Evolutionary conservation across 192 early-diverging fungal species (phyloP).

Genomic region (Lunasporangiospora selenospora): DNA sequence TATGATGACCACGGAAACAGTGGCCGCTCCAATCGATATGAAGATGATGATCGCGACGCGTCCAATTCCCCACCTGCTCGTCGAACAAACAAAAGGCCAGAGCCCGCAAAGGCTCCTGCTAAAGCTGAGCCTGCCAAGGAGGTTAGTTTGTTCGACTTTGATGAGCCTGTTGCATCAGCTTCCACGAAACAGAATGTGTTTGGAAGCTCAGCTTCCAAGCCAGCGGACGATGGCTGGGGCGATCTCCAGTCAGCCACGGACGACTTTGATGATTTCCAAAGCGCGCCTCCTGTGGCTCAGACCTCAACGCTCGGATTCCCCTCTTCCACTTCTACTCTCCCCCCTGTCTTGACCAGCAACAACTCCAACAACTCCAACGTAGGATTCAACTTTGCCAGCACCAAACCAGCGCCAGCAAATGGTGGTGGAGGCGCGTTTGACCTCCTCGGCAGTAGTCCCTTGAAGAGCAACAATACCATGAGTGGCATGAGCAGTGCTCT

Average conservation of each 20-base stretch:
- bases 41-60: conserved; percentile 35
- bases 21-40: conserved; percentile 47
- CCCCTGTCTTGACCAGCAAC: conserved; percentile 18
- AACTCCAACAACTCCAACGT: conserved; percentile 9
- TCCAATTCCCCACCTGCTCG: conserved; percentile 28
- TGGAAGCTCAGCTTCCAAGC: conserved; percentile 33
- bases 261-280: conserved; percentile 76
- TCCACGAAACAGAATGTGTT: conserved; percentile 20
- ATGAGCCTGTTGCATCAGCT: conserved; percentile 46
- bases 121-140: conserved; percentile 48
- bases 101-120: conserved; percentile 30
- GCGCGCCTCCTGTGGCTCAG: conserved; percentile 48
- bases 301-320: conserved; percentile 25
- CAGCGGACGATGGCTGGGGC: conserved; percentile 27
- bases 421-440: conserved; percentile 12
- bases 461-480: conserved; percentile 17
- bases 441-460: conserved; percentile 30
- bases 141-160: conserved; percentile 77
- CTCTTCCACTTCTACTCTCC: conserved; percentile 27
- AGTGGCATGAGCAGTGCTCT: no score
- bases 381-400: conserved; percentile 4
- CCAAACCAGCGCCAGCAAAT: conserved; percentile 7
- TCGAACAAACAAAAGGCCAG: conserved; percentile 36
- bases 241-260: conserved; percentile 46
- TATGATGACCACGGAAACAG: conserved; percentile 34